Evolutionary conservation across 768 basidiomycete genomes (phyloP).

Genomic region (Harrya chromipes): DNA sequence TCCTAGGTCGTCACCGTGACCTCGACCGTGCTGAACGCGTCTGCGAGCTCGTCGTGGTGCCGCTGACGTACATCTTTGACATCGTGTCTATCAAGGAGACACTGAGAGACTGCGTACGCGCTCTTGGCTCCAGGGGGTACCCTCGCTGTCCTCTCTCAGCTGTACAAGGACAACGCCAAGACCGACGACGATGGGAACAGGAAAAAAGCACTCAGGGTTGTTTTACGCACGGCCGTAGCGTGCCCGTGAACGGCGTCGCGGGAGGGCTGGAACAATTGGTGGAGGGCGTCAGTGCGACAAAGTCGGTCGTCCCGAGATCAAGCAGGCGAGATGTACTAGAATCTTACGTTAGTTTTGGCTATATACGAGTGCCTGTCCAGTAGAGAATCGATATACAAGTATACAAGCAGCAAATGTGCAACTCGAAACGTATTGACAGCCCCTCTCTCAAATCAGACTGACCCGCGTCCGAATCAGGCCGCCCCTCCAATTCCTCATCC

Average conservation of each 20-base stretch:
- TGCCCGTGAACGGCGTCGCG: constrained; percentile 25
- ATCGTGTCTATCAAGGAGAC: constrained; percentile 30
- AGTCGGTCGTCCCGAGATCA: constrained; percentile 31
- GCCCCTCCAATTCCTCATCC: constrained; percentile 88
- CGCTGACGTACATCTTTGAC: constrained; percentile 20
- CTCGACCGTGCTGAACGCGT: constrained; percentile 9
- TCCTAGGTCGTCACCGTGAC: constrained; percentile 32
- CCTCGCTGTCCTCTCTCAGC: constrained; percentile 13
- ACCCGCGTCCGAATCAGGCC: constrained; percentile 78
- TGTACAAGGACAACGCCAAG: neutral
- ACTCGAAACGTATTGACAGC: too few species aligned
- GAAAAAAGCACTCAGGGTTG: neutral
- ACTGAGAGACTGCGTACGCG: constrained; percentile 27
- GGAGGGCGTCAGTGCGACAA: constrained; percentile 35
- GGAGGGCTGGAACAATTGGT: constrained; percentile 30
- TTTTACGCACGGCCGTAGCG: too few species aligned
- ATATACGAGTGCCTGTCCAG: too few species aligned
- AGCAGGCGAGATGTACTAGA: too few species aligned
- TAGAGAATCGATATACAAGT: too few species aligned
- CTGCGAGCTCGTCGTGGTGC: neutral
- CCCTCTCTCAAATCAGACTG: constrained; percentile 57
- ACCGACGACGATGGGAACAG: constrained; percentile 10
- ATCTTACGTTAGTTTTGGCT: too few species aligned
- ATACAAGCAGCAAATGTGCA: too few species aligned
- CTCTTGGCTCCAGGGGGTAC: constrained; percentile 29